phyloP scores from a whole-genome alignment of 768 basidiomycete species.

The Calocybe gangraenosa region DNA sequence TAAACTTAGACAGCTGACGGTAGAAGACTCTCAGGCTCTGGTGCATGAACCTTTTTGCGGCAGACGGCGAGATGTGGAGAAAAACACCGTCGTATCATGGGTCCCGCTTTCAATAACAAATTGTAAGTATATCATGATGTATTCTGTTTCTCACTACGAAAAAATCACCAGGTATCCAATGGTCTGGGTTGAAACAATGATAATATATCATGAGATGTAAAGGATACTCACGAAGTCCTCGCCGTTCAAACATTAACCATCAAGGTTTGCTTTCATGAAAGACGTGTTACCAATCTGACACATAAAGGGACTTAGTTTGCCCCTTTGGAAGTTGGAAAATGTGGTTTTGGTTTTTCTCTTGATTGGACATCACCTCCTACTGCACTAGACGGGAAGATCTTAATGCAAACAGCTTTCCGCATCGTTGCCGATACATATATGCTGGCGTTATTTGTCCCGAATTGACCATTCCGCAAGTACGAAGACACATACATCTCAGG shows the following conservation, averaged over 20 bases:
- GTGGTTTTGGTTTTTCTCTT: slow-evolving; percentile 43
- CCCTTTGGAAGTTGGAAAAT: slow-evolving; percentile 38
- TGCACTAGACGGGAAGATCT: slow-evolving; percentile 32
- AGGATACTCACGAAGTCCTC: slow-evolving; percentile 17
- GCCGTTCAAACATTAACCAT: slow-evolving; percentile 25
- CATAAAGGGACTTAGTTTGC: slow-evolving; percentile 30
- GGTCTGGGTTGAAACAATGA: slow-evolving; percentile 31
- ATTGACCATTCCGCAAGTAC: slow-evolving; percentile 37
- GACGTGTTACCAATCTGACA: neutral
- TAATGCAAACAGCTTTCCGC: slow-evolving; percentile 33
- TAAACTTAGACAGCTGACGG: neutral
- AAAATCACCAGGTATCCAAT: slow-evolving; percentile 25
- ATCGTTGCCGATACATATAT: slow-evolving; percentile 27
- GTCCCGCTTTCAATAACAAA: slow-evolving; percentile 37
- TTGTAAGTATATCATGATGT: slow-evolving; percentile 21
- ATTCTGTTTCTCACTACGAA: neutral
- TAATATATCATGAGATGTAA: slow-evolving; percentile 24
- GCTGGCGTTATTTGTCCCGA: slow-evolving; percentile 25
- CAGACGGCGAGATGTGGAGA: slow-evolving; percentile 37
- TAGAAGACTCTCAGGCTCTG: slow-evolving; percentile 1
- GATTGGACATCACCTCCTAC: slow-evolving; percentile 36
- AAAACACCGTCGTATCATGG: slow-evolving; percentile 39
- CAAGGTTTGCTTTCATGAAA: slow-evolving; percentile 20
- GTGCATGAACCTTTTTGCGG: slow-evolving; percentile 8
- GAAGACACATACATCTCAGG: neutral